Evolutionary conservation across 2,329 filamentous ascomycete genomes (phyloP), one percentile per base, ranked within the genome.

Genomic region (Cadophora malorum): DNA sequence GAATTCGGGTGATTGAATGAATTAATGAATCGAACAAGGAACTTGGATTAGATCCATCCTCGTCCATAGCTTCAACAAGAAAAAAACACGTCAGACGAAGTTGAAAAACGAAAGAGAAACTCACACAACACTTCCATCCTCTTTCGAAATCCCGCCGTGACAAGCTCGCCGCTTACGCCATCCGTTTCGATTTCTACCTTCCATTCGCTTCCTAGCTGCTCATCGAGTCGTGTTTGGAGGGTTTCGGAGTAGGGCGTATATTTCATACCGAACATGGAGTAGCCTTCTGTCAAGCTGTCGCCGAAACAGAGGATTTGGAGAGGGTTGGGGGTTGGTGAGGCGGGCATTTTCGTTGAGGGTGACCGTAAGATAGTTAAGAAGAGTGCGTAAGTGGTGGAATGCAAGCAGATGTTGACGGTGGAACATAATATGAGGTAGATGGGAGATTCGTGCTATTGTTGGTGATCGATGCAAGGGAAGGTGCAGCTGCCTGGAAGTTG

Each of bases 271-370:
- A 72, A 79, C 65, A 70, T 65, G 33, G 81, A 80, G 76, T 82
- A 90, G 56, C 89, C 89, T 25, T 81, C 82, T 9, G 88, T 90
- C 33, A 91, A 83, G 33, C 64, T 68, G 53, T 73, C 73, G 35
- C 74, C 74, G 58, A 76, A 73, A 52, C 71, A 74, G 45, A 75
- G 70, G 33, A 75, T 74, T 1, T 62, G 65, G 19, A 76, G 61
- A 6, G 58, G 55, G 33, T 49, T 45, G 41, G 41, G 41, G 16
- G 2, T 33, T 21, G 33, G 16, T 58, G 16, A 16, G 4, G 21
- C 3, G 19, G 55, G 2, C 55, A 59, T 41, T 25, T 16, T 41
- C 8, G 3, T 12, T n/a, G n/a, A n/a, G 21, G n/a, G 5, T 21
- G 9, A 28, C 28, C 3, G 28, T 28, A 5, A 28, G 53, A 41